Evolutionary conservation across 2,329 filamentous ascomycete genomes (phyloP).

Genomic region (Beauveria medogensis): DNA sequence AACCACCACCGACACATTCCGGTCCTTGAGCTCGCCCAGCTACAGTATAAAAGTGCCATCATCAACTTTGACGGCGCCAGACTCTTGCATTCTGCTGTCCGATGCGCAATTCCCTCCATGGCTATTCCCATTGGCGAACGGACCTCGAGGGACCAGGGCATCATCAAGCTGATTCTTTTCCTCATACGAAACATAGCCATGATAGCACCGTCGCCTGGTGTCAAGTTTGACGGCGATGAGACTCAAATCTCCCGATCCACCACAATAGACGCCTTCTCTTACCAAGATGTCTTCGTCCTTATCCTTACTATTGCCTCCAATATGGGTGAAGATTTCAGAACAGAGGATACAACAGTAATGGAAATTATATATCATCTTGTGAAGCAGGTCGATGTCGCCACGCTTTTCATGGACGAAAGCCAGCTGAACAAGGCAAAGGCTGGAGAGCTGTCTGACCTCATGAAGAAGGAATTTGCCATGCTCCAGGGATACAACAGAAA

Average conservation of each 20-base stretch:
- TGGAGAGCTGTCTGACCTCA: constrained; percentile 63
- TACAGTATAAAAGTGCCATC: constrained; percentile 81
- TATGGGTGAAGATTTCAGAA: constrained; percentile 86
- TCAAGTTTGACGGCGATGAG: constrained; percentile 79
- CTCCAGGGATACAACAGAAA: constrained; percentile 66
- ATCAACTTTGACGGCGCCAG: constrained; percentile 72
- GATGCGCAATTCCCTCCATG: constrained; percentile 79
- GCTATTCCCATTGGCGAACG: constrained; percentile 69
- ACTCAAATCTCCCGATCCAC: constrained; percentile 80
- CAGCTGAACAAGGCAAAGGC: constrained; percentile 61
- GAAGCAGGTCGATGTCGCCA: constrained; percentile 77
- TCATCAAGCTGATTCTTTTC: constrained; percentile 84
- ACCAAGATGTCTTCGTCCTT: constrained; percentile 82
- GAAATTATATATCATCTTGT: constrained; percentile 89
- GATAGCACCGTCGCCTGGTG: constrained; percentile 65
- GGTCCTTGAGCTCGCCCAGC: constrained; percentile 78
- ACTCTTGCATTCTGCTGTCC: constrained; percentile 73
- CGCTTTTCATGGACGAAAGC: constrained; percentile 76
- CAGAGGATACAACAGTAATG: constrained; percentile 80
- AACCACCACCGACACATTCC: constrained; percentile 91
- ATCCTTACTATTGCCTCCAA: constrained; percentile 83
- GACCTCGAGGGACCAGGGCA: constrained; percentile 73
- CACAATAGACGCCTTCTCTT: constrained; percentile 80
- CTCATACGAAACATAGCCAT: constrained; percentile 83
- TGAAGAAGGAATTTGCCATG: constrained; percentile 81